Percentiles rank a stretch among this genome's conserved stretches.
Evolutionary conservation across 192 early-diverging fungal species (phyloP).

Genomic region (Endogone sp.): DNA sequence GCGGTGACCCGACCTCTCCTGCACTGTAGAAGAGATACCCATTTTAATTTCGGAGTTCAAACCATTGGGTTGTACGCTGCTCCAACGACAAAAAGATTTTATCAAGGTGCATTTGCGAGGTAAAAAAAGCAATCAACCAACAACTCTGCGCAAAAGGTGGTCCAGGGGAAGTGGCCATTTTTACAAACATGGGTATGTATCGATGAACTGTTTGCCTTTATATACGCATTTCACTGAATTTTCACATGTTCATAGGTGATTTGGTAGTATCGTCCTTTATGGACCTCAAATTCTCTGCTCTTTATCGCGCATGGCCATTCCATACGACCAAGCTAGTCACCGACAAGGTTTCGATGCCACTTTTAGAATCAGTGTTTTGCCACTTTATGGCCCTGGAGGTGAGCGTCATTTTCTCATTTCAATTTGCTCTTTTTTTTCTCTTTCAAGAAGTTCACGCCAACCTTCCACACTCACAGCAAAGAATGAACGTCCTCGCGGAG

Average conservation of each 20-base stretch:
- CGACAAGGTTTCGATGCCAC: slow-evolving; percentile 7
- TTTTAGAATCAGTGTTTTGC: slow-evolving; percentile 5
- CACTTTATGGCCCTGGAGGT: slow-evolving; percentile 16
- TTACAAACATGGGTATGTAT: slow-evolving; percentile 10
- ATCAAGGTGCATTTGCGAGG: neutral
- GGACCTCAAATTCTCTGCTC: slow-evolving; percentile 1
- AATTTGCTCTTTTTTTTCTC: too few species aligned
- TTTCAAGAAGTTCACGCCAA: too few species aligned
- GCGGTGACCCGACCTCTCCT: neutral
- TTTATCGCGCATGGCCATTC: slow-evolving; percentile 8
- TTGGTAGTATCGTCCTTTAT: neutral
- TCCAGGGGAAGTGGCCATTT: neutral
- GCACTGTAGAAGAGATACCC: neutral
- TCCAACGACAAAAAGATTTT: neutral
- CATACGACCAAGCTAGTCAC: slow-evolving; percentile 2
- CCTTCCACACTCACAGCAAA: too few species aligned
- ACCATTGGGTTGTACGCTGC: neutral
- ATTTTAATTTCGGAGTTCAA: neutral
- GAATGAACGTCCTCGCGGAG: too few species aligned
- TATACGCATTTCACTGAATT: neutral
- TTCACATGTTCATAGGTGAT: neutral
- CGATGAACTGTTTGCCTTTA: neutral
- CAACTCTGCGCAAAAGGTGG: slow-evolving; percentile 1
- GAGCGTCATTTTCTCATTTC: neutral
- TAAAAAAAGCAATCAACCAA: neutral